Base-by-base conservation (phyloP, 768 basidiomycete species). In the Cyathus striatus region DNA sequence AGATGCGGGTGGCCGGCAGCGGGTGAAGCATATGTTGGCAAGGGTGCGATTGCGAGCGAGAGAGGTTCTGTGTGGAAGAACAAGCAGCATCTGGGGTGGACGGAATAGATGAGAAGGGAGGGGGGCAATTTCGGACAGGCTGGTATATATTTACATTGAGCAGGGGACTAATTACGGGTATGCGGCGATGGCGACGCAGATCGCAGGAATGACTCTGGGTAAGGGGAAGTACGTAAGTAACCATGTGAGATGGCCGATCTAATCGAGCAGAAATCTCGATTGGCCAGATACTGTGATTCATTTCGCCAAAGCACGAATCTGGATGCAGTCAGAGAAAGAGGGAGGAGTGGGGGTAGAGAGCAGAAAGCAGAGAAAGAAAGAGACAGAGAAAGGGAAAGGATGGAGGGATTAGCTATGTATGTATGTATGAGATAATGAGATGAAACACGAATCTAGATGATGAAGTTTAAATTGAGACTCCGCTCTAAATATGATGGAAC, bases 381-480 rank as follows among this genome's bases (percentile, higher is more conserved):
- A 9, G 27, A n/a, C 27, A 30, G 27, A 9, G 27, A 30, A n/a
- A 9, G 27, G 9, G 42, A 17, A 38, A 45, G 50, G 41, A 14
- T 13, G 34, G 30, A 43, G 44, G 38, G 40, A 34, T 40, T 43
- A 40, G 38, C 23, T 26, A 18, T 42, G 46, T 26, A 21, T 38
- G 35, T 18, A 22, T 14, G 10, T 9, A 7, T 27, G 36, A 20
- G 37, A 46, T 25, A 51, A 44, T 30, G 42, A 23, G 38, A 32
- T 48, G 47, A 54, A 50, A 50, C 38, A 47, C 52, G 55, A 59
- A 61, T 62, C 57, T 59, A 53, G 50, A 43, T 46, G 46, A 44
- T 40, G 27, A 44, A 41, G 45, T 43, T 51, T 49, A 46, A 51
- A 51, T 63, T 65, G 22, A 48, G 32, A 60, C 61, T 65, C 64